Evolutionary conservation across 345 rosid species (phyloP).

Genomic region (Murraya paniculata): DNA sequence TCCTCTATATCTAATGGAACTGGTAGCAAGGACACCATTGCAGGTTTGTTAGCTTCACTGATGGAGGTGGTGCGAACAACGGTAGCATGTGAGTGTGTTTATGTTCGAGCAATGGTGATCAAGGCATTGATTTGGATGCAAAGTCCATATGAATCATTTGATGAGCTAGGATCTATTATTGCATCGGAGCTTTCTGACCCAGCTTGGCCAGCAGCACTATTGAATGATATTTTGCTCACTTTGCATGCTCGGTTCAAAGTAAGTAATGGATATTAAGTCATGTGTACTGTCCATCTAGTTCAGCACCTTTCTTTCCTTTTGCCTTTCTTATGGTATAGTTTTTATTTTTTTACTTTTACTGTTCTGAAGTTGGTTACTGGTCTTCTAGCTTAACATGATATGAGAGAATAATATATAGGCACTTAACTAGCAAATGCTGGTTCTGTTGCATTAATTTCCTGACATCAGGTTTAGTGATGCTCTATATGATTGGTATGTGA

Average conservation of each 20-base stretch:
- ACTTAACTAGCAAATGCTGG: neutral
- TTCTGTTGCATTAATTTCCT: neutral
- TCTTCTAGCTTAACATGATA: neutral
- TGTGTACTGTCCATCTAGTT: neutral
- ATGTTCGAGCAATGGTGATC: slow-evolving; percentile 97
- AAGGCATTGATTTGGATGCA: slow-evolving; percentile 99
- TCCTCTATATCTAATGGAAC: slow-evolving; percentile 63
- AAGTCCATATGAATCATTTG: slow-evolving; percentile 89
- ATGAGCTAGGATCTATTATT: slow-evolving; percentile 89
- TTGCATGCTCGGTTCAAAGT: slow-evolving; percentile 99
- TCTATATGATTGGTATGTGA: neutral
- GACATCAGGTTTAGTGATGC: neutral
- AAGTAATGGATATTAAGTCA: slow-evolving; percentile 11
- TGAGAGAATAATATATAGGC: neutral
- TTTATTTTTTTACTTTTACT: neutral
- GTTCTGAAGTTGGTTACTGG: neutral
- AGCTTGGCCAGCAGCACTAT: slow-evolving; percentile 85
- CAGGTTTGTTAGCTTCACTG: slow-evolving; percentile 83
- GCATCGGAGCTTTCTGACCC: slow-evolving; percentile 99
- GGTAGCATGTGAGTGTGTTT: slow-evolving; percentile 98
- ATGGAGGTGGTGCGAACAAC: slow-evolving; percentile 99
- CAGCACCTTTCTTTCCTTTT: neutral
- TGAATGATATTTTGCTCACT: slow-evolving; percentile 94
- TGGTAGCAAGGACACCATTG: slow-evolving; percentile 83
- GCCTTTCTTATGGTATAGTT: neutral